Conservation (phyloP, 2,329 filamentous ascomycete species). For the Diplodia seriata region DNA sequence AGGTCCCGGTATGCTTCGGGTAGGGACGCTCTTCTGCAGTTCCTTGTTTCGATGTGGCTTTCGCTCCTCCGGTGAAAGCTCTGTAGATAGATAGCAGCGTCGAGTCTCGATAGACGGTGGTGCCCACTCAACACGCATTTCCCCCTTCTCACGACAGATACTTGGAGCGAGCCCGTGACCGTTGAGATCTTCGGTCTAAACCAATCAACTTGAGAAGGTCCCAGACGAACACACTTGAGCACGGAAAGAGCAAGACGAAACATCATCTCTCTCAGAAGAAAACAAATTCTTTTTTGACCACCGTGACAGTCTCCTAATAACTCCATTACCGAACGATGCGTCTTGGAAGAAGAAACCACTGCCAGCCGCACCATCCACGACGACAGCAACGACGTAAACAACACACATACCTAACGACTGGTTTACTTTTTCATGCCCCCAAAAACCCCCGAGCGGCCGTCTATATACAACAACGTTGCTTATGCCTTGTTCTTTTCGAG, state of each 20-base stretch:
- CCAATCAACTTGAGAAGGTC: too few species aligned
- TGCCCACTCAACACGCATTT: too few species aligned
- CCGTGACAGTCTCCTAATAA: not conserved
- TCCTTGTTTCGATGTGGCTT: too few species aligned
- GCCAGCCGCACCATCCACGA: not conserved
- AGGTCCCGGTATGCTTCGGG: too few species aligned
- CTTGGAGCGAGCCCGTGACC: too few species aligned
- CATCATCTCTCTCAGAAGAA: slow-evolving; percentile 2
- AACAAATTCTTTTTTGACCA: not conserved
- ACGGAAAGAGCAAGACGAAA: not conserved
- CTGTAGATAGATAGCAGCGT: too few species aligned
- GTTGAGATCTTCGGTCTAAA: too few species aligned
- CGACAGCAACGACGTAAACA: not conserved
- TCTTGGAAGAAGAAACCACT: not conserved
- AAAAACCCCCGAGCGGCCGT: not conserved
- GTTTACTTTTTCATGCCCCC: slow-evolving; percentile 4
- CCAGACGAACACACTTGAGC: too few species aligned
- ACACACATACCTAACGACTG: not conserved
- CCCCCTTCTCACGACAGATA: too few species aligned
- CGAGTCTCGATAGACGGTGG: too few species aligned
- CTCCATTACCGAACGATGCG: slow-evolving; percentile 9
- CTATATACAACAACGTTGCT: not conserved
- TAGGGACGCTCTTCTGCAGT: too few species aligned
- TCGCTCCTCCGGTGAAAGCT: too few species aligned
- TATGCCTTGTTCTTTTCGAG: slow-evolving; percentile 66